phyloP scores from a whole-genome alignment of 495 filamentous ascomycete genomes.

The Hypomontagnella submonticulosa region DNA sequence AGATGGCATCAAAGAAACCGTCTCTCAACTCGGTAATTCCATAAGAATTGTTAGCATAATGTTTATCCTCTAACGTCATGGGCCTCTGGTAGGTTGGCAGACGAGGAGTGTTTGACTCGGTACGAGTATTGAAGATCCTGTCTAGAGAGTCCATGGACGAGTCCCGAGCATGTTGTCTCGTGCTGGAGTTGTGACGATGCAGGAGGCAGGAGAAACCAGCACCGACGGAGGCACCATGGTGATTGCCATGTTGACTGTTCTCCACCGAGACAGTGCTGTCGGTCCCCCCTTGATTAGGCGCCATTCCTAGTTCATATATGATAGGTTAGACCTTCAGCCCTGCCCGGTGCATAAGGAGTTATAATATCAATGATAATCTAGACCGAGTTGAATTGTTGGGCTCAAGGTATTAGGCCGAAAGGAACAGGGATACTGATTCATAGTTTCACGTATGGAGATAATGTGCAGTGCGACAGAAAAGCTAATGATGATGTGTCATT shows the following conservation, averaged over 20 bases:
- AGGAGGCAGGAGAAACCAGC: slow-evolving; percentile 34
- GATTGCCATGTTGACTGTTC: slow-evolving; percentile 7
- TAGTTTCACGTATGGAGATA: background rate
- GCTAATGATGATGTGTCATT: background rate
- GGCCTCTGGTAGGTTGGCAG: slow-evolving; percentile 17
- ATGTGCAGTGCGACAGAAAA: background rate
- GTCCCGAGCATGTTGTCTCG: slow-evolving; percentile 29
- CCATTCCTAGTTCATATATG: slow-evolving; percentile 11
- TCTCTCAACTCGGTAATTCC: slow-evolving; percentile 65
- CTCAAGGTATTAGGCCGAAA: background rate
- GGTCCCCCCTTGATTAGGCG: background rate
- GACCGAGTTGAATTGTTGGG: background rate
- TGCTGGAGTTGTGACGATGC: slow-evolving; percentile 23
- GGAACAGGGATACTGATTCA: background rate
- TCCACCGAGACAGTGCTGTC: background rate
- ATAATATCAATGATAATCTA: background rate
- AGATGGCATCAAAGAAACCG: slow-evolving; percentile 69
- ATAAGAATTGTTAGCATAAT: slow-evolving; percentile 53
- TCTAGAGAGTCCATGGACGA: slow-evolving; percentile 42
- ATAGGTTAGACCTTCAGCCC: background rate
- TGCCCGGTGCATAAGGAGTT: background rate
- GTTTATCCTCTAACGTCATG: slow-evolving; percentile 42
- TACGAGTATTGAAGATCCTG: slow-evolving; percentile 44
- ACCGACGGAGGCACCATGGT: no score
- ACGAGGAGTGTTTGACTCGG: slow-evolving; percentile 21